Base-by-base conservation (phyloP, 805 yeast species). In the Brettanomyces nanus region DNA sequence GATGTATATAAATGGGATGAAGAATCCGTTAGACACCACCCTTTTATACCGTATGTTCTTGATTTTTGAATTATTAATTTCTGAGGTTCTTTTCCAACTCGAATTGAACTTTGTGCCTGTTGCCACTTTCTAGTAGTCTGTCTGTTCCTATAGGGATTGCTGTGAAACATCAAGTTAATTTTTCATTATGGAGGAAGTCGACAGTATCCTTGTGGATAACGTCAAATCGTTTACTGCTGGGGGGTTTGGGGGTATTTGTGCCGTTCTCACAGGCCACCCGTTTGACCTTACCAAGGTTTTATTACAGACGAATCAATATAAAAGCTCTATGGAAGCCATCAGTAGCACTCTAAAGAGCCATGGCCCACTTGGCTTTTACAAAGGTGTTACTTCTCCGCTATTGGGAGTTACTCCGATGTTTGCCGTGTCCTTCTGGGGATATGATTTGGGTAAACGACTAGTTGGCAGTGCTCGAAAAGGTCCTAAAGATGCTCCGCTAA, bases 401-500 rank as follows among this genome's bases (percentile, higher is more conserved):
- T 56, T 85, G n/a, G 98, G 98, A 19, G 97, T 90, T 18, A 92
- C 97, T 0, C 98, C 98, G 21, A 92, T 90, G 85, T 92, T 92
- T 67, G 97, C 97, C 2, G 92, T 92, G 19, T 83, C 95, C 2
- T 90, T 90, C 66, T 90, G 98, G 97, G 97, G 97, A 54, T 90
- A 92, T 61, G 97, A 87, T 54, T 68, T 85, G 37, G 97, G 97
- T 45, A 87, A 86, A 63, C 76, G 75, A 45, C 41, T 90, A 3
- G 94, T 89, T 3, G 49, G 73, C 1, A 46, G 59, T 3, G 61
- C 52, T 39, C 57, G 66, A 3, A 69, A 69, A 5, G 51, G 55
- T 7, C 25, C 31, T 13, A 61, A 65, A 22, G 49, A 59, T 14
- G 56, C 61, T 1, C 56, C 61, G 18, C 71, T 90, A 46, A 58